Evolutionary conservation across 495 filamentous ascomycete genomes (phyloP), one percentile per base, ranked within the genome.

Genomic region (Aspergillus wentii): DNA sequence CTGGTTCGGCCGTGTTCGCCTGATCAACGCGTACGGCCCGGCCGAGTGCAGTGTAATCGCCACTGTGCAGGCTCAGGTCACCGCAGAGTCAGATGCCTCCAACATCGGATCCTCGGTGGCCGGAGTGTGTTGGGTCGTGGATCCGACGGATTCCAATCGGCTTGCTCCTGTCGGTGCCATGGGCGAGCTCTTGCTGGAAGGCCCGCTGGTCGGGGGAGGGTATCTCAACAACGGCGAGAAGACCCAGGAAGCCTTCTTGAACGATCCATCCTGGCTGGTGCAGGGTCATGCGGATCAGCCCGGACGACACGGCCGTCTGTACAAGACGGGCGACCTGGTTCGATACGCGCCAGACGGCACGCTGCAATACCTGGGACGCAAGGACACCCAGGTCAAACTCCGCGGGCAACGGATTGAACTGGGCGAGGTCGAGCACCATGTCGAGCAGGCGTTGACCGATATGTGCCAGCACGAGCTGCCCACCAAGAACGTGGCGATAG

Each of bases 241-340:
- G 30, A 69, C 67, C 69, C 65, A 44, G 8, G 53, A 53, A 6
- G 56, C 53, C 2, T 76, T 75, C 38, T 60, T 79, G 30, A 43
- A 52, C 27, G 49, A 67, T 13, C 40, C 40, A 4, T 10, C n/a
- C 5, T 43, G 40, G 25, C 71, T 70, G 2, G n/a, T n/a, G n/a
- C n/a, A n/a, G n/a, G n/a, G n/a, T n/a, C n/a, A n/a, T n/a, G n/a
- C n/a, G n/a, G 46, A 40, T n/a, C 72, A 61, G 63, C 18, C 18
- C 17, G 39, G 15, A 2, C 30, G 30, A 11, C 20, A 22, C 5
- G 19, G 31, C 5, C 15, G 27, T 6, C 19, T 51, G 1, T 91
- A 91, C 48, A 74, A 82, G 7, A 90, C 86, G 6, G 86, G 86
- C 3, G 86, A 91, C 47, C 57, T 90, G 8, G 85, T 88, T 11